Base-by-base conservation (phyloP, 2,329 filamentous ascomycete genomes). In the Orbilia oligospora region DNA sequence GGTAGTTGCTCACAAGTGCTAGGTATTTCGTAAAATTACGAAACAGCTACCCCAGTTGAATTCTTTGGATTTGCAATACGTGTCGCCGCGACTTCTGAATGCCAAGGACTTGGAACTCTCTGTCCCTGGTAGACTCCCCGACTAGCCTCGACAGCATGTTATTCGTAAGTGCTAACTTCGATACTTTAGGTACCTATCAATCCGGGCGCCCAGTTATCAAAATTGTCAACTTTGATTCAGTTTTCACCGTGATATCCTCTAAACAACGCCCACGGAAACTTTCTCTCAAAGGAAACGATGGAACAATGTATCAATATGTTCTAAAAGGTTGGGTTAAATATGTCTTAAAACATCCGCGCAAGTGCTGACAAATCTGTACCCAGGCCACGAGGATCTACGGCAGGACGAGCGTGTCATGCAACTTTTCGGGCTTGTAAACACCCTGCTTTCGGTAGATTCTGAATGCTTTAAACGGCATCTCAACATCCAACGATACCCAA, bases 351-450 rank as follows among this genome's bases (percentile, higher is more conserved):
- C 2, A 14, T 36, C 44, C n/a, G 16, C 27, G 2, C 8, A 27
- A 27, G 5, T 68, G 18, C 49, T 55, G 5, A 67, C 33, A 22
- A 1, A 30, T 48, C 27, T 6, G 20, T 38, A 38, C 5, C 41
- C 20, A 79, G 76, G 76, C n/a, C 97, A 99, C 83, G 96, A 99
- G 86, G 96, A 99, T 87, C 97, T 99, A 81, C 92, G 96, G 76
- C 96, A 99, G 85, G 96, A 99, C 83, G 96, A 99, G 85, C 91
- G 97, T 85, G 96, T 99, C 81, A 99, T 99, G 97, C 96, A 99
- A 85, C 89, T 99, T 41, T 99, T 99, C 83, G 96, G 96, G 48
- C 89, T 99, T 14, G 96, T 95, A 86, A 99, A 99, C 84, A 99
- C 97, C 0, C 89, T 99, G 0, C 89, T 99, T 49, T 89, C 93